These are phyloP conservation scores for Bremia lactucae DNA, from an alignment of 352 stramenopile species.

Conservation along the genomic window DNA sequence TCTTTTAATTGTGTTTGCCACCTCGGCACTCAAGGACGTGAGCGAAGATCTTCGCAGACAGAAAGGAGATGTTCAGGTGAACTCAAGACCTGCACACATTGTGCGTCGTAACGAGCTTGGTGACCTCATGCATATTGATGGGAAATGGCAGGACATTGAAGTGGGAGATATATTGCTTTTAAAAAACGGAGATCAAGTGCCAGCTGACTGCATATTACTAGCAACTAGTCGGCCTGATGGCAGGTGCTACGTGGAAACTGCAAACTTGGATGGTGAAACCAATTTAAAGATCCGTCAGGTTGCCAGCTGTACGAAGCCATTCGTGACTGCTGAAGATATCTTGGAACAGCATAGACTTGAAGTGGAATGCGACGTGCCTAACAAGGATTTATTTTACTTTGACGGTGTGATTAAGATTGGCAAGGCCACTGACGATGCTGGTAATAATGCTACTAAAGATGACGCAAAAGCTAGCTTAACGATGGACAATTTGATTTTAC, in stretches of 20 bases:
- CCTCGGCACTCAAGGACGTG: conserved; percentile 81
- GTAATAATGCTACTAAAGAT: conserved; percentile 12
- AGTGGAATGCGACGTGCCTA: conserved; percentile 69
- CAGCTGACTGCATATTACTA: conserved; percentile 72
- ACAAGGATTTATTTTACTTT: conserved; percentile 84
- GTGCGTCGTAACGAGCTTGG: conserved; percentile 45
- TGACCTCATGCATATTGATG: conserved; percentile 55
- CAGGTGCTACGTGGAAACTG: conserved; percentile 78
- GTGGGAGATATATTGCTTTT: conserved; percentile 77
- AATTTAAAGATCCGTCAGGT: conserved; percentile 84
- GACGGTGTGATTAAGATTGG: conserved; percentile 54
- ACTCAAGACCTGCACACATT: conserved; percentile 68
- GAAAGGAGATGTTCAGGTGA: conserved; percentile 68
- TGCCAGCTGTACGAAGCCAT: conserved; percentile 65
- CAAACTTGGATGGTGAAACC: conserved; percentile 82
- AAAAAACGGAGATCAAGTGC: conserved; percentile 74
- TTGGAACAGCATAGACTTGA: conserved; percentile 52
- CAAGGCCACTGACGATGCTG: conserved; percentile 6
- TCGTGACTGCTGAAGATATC: conserved; percentile 62
- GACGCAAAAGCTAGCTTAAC: conserved; percentile 47
- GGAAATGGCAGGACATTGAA: conserved; percentile 74
- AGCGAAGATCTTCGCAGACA: conserved; percentile 71
- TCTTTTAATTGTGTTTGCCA: conserved; percentile 82
- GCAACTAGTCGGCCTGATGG: conserved; percentile 65
- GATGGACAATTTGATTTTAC: conserved; percentile 83